Evolutionary conservation across 352 stramenopile species (phyloP).

Genomic region (Phytopythium delawarense): DNA sequence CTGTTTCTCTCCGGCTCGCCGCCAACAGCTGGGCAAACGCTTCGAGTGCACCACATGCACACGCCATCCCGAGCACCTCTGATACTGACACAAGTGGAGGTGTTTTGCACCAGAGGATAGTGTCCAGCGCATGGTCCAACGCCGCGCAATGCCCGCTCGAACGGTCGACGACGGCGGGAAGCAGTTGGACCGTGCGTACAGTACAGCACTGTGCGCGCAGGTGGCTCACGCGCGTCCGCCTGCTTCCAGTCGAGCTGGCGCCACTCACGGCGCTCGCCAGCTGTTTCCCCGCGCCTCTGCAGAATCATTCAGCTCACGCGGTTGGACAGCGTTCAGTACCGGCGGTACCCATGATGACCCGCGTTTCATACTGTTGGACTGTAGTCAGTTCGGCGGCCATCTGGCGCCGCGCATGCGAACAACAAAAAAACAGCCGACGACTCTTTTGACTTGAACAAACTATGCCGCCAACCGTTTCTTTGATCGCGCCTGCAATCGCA

Average conservation of each 20-base stretch:
- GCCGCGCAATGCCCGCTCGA: not conserved
- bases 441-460: not conserved
- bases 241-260: not conserved
- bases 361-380: not conserved
- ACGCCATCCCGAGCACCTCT: too few relatives aligned
- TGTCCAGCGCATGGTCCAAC: not conserved
- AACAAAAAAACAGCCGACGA: not conserved
- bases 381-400: not conserved
- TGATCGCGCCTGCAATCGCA: not conserved
- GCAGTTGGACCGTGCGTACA: not conserved
- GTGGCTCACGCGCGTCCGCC: not conserved
- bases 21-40: not conserved
- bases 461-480: not conserved
- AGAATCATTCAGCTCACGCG: not conserved
- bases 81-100: too few relatives aligned
- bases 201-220: not conserved
- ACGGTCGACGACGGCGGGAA: not conserved
- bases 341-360: not conserved
- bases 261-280: not conserved
- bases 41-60: not conserved
- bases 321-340: too few relatives aligned
- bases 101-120: not conserved
- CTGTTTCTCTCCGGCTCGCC: not conserved
- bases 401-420: not conserved
- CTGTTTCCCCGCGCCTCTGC: conserved; percentile 1